Percentiles rank a stretch among this genome's conserved stretches.
Conservation (phyloP, 768 basidiomycete species). For the Scleroderma citrinum region DNA sequence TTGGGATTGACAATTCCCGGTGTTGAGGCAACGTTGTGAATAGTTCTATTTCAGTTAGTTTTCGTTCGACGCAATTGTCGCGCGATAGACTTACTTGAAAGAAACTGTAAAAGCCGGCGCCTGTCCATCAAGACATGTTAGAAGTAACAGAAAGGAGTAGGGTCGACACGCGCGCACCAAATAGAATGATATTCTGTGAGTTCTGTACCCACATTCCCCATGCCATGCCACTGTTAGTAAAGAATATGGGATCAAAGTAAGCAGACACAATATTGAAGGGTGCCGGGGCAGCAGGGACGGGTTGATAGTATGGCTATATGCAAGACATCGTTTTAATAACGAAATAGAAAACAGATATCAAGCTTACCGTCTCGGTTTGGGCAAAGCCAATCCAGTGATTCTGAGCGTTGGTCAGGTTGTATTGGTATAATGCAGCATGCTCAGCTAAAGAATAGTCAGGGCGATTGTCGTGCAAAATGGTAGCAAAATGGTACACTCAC, state of each 20-base stretch:
- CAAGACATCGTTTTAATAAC: neutral
- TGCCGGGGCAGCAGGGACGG: constrained; percentile 45
- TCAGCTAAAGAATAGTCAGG: constrained; percentile 40
- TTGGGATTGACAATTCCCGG: constrained; percentile 46
- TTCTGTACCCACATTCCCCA: constrained; percentile 53
- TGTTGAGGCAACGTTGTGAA: constrained; percentile 39
- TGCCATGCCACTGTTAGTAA: constrained; percentile 33
- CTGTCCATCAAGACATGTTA: constrained; percentile 22
- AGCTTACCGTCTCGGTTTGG: constrained; percentile 68
- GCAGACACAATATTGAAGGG: constrained; percentile 44
- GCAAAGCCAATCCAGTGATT: constrained; percentile 68
- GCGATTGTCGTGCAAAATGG: no score
- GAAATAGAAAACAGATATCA: neutral
- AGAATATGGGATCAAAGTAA: constrained; percentile 52
- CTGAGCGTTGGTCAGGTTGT: constrained; percentile 52
- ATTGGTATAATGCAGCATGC: constrained; percentile 66
- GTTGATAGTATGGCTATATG: constrained; percentile 68
- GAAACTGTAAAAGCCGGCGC: constrained; percentile 68
- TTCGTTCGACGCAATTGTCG: neutral
- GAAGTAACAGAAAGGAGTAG: neutral
- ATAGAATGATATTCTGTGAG: constrained; percentile 55
- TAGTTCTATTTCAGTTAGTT: constrained; percentile 38
- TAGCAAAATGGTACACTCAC: constrained; percentile 20
- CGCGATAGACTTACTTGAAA: constrained; percentile 38
- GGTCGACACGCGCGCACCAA: constrained; percentile 54